phyloP scores from a whole-genome alignment of 2,329 filamentous ascomycete genomes.

The Epichloe brachyelytri region DNA sequence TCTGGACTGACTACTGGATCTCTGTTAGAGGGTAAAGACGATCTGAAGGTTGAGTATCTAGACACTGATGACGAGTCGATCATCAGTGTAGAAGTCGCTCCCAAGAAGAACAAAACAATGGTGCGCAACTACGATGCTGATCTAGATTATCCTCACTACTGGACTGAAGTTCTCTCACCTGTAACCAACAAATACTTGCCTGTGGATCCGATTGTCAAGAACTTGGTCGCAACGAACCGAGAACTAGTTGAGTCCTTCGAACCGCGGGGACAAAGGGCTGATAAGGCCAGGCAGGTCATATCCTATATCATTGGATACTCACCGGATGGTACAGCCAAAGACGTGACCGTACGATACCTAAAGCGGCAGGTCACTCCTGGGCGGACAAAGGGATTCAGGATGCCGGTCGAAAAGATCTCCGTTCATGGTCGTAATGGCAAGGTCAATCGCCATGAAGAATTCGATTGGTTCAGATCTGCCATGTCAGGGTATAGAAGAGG shows the following conservation, averaged over 20 bases:
- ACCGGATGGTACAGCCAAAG: constrained; percentile 77
- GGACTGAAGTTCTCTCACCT: constrained; percentile 80
- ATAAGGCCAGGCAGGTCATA: constrained; percentile 78
- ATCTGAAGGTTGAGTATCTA: constrained; percentile 24
- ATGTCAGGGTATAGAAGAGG: constrained; percentile 59
- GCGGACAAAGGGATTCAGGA: constrained; percentile 73
- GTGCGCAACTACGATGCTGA: constrained; percentile 56
- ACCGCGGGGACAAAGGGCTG: constrained; percentile 68
- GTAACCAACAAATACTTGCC: constrained; percentile 66
- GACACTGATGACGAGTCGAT: constrained; percentile 48
- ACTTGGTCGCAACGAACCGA: constrained; percentile 54
- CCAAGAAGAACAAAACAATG: constrained; percentile 24
- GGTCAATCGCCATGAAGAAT: constrained; percentile 60
- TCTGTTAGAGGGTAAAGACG: constrained; percentile 27
- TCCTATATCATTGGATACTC: constrained; percentile 80
- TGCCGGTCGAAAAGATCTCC: constrained; percentile 68
- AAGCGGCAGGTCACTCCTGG: constrained; percentile 73
- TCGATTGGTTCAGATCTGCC: constrained; percentile 78
- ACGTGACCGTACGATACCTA: constrained; percentile 85
- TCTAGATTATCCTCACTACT: constrained; percentile 77
- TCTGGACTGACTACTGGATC: not conserved
- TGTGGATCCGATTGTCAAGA: constrained; percentile 63
- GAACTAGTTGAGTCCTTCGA: constrained; percentile 67
- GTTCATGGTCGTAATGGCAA: constrained; percentile 68
- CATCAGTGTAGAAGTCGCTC: constrained; percentile 36